Base-by-base conservation (phyloP, 2,329 filamentous ascomycete species). In the Colletotrichum noveboracense region DNA sequence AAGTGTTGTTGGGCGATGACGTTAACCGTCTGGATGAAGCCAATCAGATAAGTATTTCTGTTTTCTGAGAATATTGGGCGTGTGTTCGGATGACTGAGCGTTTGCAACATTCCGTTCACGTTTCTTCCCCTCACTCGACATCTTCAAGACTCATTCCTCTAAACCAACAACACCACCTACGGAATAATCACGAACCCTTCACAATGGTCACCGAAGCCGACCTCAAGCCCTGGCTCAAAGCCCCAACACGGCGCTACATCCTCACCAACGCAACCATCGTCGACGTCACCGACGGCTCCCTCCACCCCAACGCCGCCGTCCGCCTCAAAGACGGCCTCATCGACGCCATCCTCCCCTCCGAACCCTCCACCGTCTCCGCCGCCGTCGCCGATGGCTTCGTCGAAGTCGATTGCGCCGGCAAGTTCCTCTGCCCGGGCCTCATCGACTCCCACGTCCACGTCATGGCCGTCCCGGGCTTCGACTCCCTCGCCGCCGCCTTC, bases 211-310 rank as follows among this genome's bases (percentile, higher is more conserved):
- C 76, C 32, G 78, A 79, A 67, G 79, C 78, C 55, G 71, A 82
- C 16, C 78, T 82, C 73, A 85, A 83, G 74, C 83, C 83, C 2
- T 85, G 84, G 84, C 81, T 80, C 18, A 78, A 82, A 3, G 80
- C 82, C 2, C 79, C 78, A 0, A 81, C 80, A 36, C 80, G 77
- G 64, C 78, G 70, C 1, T 85, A 85, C 66, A 78, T 86, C 18
- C 84, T 90, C 62, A 80, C 80, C 12, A 88, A 89, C 73, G 86
- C 86, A 55, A 87, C 84, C 66, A 76, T 90, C 30, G 81, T 89
- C 52, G 85, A 89, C 74, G 77, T 85, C 0, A 79, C 81, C 10
- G 77, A 78, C 2, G 86, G 87, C 43, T 79, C 77, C 5, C 78
- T 87, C 16, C 74, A 81, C 4, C 36, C 76, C 10, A 79, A 80